Conservation (phyloP, 176 grass and related monocot genomes). For the barley (Hordeum vulgare) region DNA sequence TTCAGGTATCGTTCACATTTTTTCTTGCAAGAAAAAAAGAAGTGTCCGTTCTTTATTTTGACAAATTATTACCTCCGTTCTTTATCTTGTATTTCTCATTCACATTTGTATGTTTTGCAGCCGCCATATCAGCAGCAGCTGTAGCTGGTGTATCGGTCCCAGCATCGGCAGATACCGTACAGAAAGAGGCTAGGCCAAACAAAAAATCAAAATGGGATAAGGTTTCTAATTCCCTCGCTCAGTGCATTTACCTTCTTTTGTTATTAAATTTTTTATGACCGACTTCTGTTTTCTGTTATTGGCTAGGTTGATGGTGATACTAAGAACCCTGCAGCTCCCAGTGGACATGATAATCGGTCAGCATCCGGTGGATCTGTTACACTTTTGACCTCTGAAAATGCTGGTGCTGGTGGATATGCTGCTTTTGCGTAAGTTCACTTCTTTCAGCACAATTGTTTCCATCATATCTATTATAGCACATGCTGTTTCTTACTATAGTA, state of each 20-base stretch:
- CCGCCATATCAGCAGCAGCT: conserved; percentile 30
- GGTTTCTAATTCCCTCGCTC: conserved; percentile 34
- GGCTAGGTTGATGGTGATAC: conserved; percentile 74
- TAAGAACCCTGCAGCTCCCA: conserved; percentile 38
- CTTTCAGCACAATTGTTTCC: not conserved
- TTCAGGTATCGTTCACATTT: conserved; percentile 42
- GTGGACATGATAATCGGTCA: conserved; percentile 51
- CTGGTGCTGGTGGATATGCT: conserved; percentile 71
- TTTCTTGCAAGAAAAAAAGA: not conserved
- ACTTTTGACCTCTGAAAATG: conserved; percentile 61
- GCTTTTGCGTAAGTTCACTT: conserved; percentile 85
- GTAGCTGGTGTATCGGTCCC: conserved; percentile 22
- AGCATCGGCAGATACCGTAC: conserved; percentile 31
- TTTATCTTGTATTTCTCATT: not conserved
- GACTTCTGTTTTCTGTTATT: conserved; percentile 20
- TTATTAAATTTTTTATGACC: conserved; percentile 12
- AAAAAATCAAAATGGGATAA: conserved; percentile 99
- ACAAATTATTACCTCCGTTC: not conserved
- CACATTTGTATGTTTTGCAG: conserved; percentile 6
- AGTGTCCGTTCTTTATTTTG: not conserved
- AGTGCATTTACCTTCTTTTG: not conserved
- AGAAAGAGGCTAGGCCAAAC: conserved; percentile 62
- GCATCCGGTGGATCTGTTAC: conserved; percentile 30
- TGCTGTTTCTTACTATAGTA: not conserved
- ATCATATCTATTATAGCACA: not conserved